Evolutionary conservation across 257 asterid genomes (phyloP), one percentile per base, ranked within the genome.

Genomic region (Solanum acaule): DNA sequence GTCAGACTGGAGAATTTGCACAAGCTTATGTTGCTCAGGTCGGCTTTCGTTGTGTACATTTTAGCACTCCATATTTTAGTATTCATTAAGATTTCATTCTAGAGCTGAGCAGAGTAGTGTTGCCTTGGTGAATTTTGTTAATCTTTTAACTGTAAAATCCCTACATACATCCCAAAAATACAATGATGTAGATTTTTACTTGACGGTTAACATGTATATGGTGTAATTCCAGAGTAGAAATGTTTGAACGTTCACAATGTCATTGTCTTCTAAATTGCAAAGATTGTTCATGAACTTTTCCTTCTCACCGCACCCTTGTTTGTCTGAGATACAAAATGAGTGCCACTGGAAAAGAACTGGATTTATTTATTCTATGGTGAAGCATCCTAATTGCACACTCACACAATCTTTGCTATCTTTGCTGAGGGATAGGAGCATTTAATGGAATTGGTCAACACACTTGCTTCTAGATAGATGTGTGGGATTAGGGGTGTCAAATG

Each of bases 21-120:
- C 94, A 94, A 95, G 88, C 87, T 90, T 90, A 93, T 94, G 98
- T 92, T 96, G 46, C 95, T 97, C 88, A 96, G 98, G 93, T 96
- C 98, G 27, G 97, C 96, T 31, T 94, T 94, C 49, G 96, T 96
- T 89, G 90, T 95, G 56, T 96, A 95, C 89, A 94, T 97, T 87
- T 91, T 96, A 83, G 95, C 92, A 75, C 92, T 97, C 90, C 99
- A 95, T 90, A 86, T 97, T 84, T 67, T 95, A 89, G 99, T 97
- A 20, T 97, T 97, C 93, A 94, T 97, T 88, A 97, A 92, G 93
- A 93, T 97, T 76, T 94, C 98, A 20, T 94, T 97, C 90, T 96
- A 86, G 91, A 59, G 42, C 10, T 46, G 27, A 29, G 18, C 29
- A 9, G 34, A 77, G 59, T 38, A 38, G 84, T 81, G 56, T 44